Percentiles rank a stretch among this genome's conserved stretches.
phyloP scores from a whole-genome alignment of 345 rosid genomes.

The Brassica nigra region DNA sequence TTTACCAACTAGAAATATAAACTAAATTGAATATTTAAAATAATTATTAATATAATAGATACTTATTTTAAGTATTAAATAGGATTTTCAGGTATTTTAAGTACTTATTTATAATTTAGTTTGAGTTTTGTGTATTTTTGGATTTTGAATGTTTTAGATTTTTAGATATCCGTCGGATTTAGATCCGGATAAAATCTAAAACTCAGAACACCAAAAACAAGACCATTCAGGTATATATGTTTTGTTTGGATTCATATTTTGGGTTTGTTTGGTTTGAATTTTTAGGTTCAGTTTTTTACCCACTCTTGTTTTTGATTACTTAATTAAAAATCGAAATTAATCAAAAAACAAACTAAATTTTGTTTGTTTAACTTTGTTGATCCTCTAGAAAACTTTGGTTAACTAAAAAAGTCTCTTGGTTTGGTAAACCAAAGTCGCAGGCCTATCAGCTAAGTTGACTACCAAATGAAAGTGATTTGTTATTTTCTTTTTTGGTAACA shows the following conservation, averaged over 20 bases:
- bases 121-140: not conserved
- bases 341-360: too few species aligned
- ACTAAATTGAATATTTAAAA: not conserved
- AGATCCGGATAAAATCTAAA: not conserved
- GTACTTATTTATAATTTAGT: not conserved
- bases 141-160: not conserved
- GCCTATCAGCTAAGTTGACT: not conserved
- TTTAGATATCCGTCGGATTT: not conserved
- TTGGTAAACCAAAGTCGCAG: not conserved
- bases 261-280: not conserved
- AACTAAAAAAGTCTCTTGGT: not conserved
- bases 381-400: not conserved
- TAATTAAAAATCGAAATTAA: too few species aligned
- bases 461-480: not conserved
- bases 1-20: not conserved
- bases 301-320: too few species aligned
- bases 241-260: not conserved
- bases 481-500: not conserved
- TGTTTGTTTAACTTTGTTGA: not conserved
- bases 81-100: not conserved
- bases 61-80: not conserved
- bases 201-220: not conserved
- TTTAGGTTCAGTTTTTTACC: not conserved
- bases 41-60: not conserved
- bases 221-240: not conserved